These are phyloP conservation scores for Penicillium psychrofluorescens DNA, from an alignment of 495 filamentous ascomycete species.

Conservation along the genomic window DNA sequence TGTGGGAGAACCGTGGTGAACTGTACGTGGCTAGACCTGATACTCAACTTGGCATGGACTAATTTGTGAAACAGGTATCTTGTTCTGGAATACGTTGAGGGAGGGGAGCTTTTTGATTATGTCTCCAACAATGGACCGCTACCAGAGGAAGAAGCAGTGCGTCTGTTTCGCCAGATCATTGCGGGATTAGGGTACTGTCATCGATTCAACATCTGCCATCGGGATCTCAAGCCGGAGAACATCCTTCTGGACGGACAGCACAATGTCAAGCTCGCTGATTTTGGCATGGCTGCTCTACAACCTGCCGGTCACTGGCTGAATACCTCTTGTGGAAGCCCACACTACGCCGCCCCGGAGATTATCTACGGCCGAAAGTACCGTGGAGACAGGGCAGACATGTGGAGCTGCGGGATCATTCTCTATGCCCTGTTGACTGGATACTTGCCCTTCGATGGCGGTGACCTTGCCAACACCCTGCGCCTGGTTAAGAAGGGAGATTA, in stretches of 20 bases:
- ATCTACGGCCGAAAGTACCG: slow-evolving; percentile 65
- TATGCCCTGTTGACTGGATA: slow-evolving; percentile 73
- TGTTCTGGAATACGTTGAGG: slow-evolving; percentile 90
- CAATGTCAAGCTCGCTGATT: slow-evolving; percentile 89
- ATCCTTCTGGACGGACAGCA: slow-evolving; percentile 69
- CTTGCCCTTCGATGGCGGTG: slow-evolving; percentile 73
- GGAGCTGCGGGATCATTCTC: slow-evolving; percentile 90
- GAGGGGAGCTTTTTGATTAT: slow-evolving; percentile 84
- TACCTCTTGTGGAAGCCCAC: slow-evolving; percentile 91
- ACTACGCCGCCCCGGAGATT: slow-evolving; percentile 92
- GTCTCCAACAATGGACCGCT: slow-evolving; percentile 62
- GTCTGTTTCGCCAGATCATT: slow-evolving; percentile 86
- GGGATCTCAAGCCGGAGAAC: slow-evolving; percentile 96
- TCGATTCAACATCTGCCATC: slow-evolving; percentile 87
- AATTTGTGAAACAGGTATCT: slow-evolving; percentile 64
- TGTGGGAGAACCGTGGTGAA: slow-evolving; percentile 92
- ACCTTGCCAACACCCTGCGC: slow-evolving; percentile 48
- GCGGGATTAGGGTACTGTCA: slow-evolving; percentile 90
- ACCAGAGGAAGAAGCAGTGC: slow-evolving; percentile 70
- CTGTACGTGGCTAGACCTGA: slow-evolving; percentile 53
- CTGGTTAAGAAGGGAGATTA: slow-evolving; percentile 68
- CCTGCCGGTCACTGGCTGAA: slow-evolving; percentile 66
- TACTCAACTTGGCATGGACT: background rate
- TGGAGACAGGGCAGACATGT: slow-evolving; percentile 80
- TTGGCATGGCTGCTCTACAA: slow-evolving; percentile 94